Percentiles rank a stretch among this genome's conserved stretches.
Conservation (phyloP, 768 basidiomycete species). For the Lactarius pseudohatsudake region DNA sequence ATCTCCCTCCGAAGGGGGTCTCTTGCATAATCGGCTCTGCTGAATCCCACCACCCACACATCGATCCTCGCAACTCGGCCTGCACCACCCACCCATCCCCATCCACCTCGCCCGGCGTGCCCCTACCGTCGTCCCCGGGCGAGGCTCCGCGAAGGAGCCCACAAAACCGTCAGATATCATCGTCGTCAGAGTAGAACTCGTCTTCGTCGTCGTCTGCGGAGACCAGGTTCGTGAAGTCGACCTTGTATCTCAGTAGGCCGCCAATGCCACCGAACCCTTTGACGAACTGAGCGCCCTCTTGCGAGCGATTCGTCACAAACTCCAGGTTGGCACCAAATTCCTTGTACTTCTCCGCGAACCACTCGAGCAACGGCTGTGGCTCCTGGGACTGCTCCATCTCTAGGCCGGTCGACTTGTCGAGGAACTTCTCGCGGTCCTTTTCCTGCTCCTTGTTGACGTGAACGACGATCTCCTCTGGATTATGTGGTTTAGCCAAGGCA, state of each 20-base stretch:
- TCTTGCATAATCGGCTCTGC: conserved; percentile 10
- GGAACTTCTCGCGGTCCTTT: conserved; percentile 92
- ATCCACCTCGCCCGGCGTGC: conserved; percentile 67
- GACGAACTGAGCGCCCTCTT: conserved; percentile 97
- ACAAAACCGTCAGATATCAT: conserved; percentile 82
- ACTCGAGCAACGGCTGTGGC: conserved; percentile 87
- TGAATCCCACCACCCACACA: conserved; percentile 5
- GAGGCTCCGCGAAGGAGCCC: conserved; percentile 80
- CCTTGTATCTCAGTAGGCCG: conserved; percentile 94
- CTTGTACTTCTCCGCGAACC: conserved; percentile 99
- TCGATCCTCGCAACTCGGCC: conserved; percentile 4
- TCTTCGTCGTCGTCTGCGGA: conserved; percentile 76
- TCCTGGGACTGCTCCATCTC: conserved; percentile 94
- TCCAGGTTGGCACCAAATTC: conserved; percentile 95
- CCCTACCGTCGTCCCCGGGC: conserved; percentile 44
- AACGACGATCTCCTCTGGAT: conserved; percentile 76
- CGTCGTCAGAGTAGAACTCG: conserved; percentile 77
- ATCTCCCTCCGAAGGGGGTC: conserved; percentile 4
- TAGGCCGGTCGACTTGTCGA: conserved; percentile 88
- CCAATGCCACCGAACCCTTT: conserved; percentile 99
- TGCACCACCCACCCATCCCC: conserved; percentile 30
- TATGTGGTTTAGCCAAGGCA: conserved; percentile 2
- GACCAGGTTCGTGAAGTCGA: conserved; percentile 85
- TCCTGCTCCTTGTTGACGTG: conserved; percentile 81
- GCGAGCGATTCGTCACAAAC: conserved; percentile 94